phyloP scores from a whole-genome alignment of 106 monocot species.

The Acanthochlamys bracteata region DNA sequence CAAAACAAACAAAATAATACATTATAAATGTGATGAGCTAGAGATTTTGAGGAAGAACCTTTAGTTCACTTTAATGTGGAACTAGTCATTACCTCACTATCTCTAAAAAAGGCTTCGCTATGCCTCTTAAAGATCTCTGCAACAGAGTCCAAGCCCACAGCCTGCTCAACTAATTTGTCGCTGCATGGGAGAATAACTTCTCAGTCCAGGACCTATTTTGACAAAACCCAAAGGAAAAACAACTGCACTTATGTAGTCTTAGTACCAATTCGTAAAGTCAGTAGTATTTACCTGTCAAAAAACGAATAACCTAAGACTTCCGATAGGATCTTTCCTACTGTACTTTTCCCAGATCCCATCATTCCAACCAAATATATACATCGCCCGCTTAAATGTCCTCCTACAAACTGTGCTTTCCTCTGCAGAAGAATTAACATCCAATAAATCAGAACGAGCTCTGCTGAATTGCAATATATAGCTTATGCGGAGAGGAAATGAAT shows the following conservation, averaged over 20 bases:
- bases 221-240: too few relatives aligned
- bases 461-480: background rate
- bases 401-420: slow-evolving; percentile 1
- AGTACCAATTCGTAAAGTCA: background rate
- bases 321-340: slow-evolving; percentile 77
- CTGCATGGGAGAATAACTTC: slow-evolving; percentile 21
- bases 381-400: background rate
- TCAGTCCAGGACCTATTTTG: background rate
- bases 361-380: slow-evolving; percentile 20
- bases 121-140: slow-evolving; percentile 78
- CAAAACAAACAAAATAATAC: background rate
- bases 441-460: background rate
- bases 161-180: slow-evolving; percentile 78
- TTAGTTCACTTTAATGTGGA: background rate
- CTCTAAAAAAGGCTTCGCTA: slow-evolving; percentile 87
- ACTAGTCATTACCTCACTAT: slow-evolving; percentile 52
- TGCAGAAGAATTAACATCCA: background rate
- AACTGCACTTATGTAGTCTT: too few relatives aligned
- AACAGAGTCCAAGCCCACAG: slow-evolving; percentile 78
- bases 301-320: slow-evolving; percentile 90
- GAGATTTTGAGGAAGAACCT: background rate
- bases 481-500: background rate
- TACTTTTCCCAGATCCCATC: slow-evolving; percentile 98
- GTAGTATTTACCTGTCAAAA: slow-evolving; percentile 69
- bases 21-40: background rate